These are phyloP conservation scores for Solanum hybrid DNA, from an alignment of 305 asterid genomes.

Conservation along the genomic window DNA sequence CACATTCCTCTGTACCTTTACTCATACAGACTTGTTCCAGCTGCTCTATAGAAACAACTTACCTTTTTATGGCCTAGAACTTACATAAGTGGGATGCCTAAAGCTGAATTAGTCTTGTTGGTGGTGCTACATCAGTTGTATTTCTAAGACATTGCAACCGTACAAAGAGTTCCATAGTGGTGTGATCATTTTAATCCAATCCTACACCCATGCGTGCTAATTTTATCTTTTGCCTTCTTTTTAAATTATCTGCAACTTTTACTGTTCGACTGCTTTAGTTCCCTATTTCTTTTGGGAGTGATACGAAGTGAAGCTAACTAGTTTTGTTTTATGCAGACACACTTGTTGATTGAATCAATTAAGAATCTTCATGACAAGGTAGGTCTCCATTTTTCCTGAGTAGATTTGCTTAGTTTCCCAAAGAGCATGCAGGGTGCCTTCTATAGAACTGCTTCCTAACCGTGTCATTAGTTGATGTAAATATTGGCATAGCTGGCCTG, in stretches of 20 bases:
- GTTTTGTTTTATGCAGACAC: slow-evolving; percentile 23
- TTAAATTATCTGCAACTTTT: neutral
- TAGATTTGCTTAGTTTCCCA: neutral
- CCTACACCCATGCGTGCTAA: neutral
- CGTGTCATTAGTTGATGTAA: neutral
- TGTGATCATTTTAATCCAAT: neutral
- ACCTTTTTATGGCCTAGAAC: neutral
- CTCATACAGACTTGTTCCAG: neutral
- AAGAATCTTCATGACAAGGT: slow-evolving; percentile 34
- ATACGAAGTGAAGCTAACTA: neutral
- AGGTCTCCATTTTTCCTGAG: neutral
- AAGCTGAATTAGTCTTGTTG: neutral
- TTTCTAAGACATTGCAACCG: neutral
- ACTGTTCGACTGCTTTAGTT: neutral
- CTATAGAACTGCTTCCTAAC: neutral
- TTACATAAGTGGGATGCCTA: neutral
- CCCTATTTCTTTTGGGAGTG: neutral
- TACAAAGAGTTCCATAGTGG: neutral
- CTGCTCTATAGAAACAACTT: neutral
- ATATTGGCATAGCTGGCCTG: neutral
- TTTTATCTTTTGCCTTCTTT: neutral
- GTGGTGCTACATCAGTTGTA: neutral
- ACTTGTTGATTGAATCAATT: slow-evolving; percentile 25
- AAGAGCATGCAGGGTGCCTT: neutral
- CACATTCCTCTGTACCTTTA: neutral